phyloP scores from a whole-genome alignment of 768 basidiomycete species.

The Cystobasidium onofrii region DNA sequence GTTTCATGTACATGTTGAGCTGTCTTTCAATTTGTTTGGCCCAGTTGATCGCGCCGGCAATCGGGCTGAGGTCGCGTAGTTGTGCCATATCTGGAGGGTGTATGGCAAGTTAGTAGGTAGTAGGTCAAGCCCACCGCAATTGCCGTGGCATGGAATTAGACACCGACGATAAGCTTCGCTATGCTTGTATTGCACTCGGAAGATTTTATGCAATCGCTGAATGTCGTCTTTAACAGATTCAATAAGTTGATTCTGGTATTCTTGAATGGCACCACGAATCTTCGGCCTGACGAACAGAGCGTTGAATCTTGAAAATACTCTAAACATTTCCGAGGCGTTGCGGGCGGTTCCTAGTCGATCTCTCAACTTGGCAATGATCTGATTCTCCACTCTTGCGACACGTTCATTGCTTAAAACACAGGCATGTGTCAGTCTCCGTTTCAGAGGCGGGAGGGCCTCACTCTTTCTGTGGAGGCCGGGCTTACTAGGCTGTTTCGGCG shows the following conservation, averaged over 20 bases:
- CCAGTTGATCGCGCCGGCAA: slow-evolving; percentile 97
- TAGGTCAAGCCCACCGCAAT: no score
- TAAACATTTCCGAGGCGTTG: slow-evolving; percentile 99
- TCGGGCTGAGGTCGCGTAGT: slow-evolving; percentile 96
- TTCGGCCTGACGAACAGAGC: slow-evolving; percentile 91
- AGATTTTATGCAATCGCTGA: slow-evolving; percentile 90
- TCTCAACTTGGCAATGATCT: slow-evolving; percentile 86
- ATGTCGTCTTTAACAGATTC: slow-evolving; percentile 99
- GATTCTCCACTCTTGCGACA: slow-evolving; percentile 93
- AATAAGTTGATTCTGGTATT: slow-evolving; percentile 96
- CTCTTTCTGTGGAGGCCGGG: not conserved
- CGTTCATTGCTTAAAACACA: slow-evolving; percentile 60
- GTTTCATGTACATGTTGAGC: slow-evolving; percentile 92
- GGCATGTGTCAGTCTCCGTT: not conserved
- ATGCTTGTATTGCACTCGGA: slow-evolving; percentile 90
- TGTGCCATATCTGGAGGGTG: slow-evolving; percentile 67
- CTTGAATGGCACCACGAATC: slow-evolving; percentile 90
- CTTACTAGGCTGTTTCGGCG: slow-evolving; percentile 78
- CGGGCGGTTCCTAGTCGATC: slow-evolving; percentile 88
- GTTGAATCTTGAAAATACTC: slow-evolving; percentile 98
- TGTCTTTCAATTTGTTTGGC: slow-evolving; percentile 98
- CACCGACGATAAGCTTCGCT: slow-evolving; percentile 53
- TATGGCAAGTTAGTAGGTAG: no score
- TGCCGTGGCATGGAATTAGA: not conserved
- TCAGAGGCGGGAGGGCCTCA: not conserved